Percentiles rank a stretch among this genome's conserved stretches.
Evolutionary conservation across 176 grass and related monocot species (phyloP).

Genomic region (Phoenix dactylifera): DNA sequence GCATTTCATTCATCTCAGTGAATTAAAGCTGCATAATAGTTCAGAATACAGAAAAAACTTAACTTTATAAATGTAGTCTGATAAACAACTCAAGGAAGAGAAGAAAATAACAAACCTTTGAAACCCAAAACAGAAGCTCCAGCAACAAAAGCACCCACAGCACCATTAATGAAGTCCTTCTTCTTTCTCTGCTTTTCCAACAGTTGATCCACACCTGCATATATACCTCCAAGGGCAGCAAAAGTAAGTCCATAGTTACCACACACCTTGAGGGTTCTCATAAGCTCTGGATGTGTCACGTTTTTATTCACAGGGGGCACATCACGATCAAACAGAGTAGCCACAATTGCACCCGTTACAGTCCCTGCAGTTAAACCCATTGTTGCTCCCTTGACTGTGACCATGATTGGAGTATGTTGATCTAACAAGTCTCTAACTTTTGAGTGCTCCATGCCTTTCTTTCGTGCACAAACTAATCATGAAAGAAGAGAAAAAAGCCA

Average conservation of each 20-base stretch:
- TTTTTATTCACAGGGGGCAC: conserved; percentile 24
- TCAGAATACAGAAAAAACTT: neutral
- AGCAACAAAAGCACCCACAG: conserved; percentile 45
- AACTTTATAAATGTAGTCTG: neutral
- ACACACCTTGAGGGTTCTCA: conserved; percentile 31
- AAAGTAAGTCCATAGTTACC: conserved; percentile 25
- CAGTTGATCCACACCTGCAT: conserved; percentile 30
- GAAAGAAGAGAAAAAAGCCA: no score
- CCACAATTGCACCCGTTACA: conserved; percentile 28
- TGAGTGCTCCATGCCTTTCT: conserved; percentile 27
- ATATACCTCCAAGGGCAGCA: conserved; percentile 37
- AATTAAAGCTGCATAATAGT: conserved; percentile 4
- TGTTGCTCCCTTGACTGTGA: conserved; percentile 18
- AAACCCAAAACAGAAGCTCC: conserved; percentile 33
- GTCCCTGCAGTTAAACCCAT: conserved; percentile 33
- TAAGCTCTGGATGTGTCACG: conserved; percentile 31
- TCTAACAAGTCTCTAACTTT: conserved; percentile 2
- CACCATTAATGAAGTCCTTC: conserved; percentile 45
- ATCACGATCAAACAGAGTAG: conserved; percentile 13
- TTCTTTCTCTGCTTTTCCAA: conserved; percentile 43
- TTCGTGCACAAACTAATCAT: no score
- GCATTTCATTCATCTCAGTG: no score
- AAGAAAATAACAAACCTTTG: conserved; percentile 28
- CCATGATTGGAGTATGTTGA: conserved; percentile 9
- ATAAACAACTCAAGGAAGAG: neutral